Percentiles rank a stretch among this genome's conserved stretches.
phyloP scores from a whole-genome alignment of 2,329 filamentous ascomycete species.

The Anthostomella pinea region DNA sequence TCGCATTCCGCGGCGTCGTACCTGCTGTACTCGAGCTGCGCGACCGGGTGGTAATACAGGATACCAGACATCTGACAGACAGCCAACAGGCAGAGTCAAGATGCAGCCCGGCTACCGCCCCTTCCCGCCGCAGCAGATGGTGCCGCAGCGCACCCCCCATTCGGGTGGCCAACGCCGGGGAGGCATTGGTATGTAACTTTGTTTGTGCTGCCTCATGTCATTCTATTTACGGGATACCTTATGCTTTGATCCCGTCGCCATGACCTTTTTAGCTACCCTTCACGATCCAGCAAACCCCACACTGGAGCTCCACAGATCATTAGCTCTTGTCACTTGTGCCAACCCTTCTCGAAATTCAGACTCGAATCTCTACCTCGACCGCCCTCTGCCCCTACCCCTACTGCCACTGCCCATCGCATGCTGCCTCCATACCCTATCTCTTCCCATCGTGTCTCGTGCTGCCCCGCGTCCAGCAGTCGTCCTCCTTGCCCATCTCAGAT shows the following conservation, averaged over 20 bases:
- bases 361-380: constrained; percentile 1
- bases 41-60: constrained; percentile 18
- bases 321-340: constrained; percentile 11
- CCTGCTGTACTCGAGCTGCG: constrained; percentile 1
- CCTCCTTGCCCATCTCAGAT: neutral
- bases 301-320: constrained; percentile 20
- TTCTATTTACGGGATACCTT: constrained; percentile 8
- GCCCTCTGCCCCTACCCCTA: constrained; percentile 2
- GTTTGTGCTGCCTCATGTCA: too few relatives aligned
- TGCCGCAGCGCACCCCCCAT: constrained; percentile 48
- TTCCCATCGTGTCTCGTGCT: too few relatives aligned
- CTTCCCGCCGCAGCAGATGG: constrained; percentile 47
- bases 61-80: constrained; percentile 4
- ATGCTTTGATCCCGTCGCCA: constrained; percentile 7
- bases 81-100: constrained; percentile 26
- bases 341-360: too few relatives aligned
- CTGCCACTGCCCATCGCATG: too few relatives aligned
- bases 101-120: constrained; percentile 55
- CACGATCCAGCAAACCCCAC: constrained; percentile 17
- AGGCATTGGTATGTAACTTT: constrained; percentile 52
- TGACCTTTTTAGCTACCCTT: too few relatives aligned
- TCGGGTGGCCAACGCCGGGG: constrained; percentile 47
- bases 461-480: too few relatives aligned
- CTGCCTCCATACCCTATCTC: too few relatives aligned
- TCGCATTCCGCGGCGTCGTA: too few relatives aligned